These are phyloP conservation scores for Ophiosphaerella herpotricha DNA, from an alignment of 2,329 filamentous ascomycete species.

Conservation along the genomic window DNA sequence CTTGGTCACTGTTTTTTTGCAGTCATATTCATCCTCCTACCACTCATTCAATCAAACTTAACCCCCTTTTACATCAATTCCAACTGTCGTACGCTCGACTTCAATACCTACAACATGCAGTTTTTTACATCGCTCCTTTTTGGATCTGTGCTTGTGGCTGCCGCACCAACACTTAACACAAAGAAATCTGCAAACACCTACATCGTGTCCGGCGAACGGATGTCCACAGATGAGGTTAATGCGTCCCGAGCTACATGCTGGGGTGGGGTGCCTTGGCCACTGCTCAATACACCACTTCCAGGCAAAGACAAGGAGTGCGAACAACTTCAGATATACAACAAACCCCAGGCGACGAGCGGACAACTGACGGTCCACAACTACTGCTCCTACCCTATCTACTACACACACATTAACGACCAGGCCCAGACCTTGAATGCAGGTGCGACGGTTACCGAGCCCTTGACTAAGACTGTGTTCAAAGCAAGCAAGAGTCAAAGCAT, in stretches of 20 bases:
- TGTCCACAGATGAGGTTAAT: too few relatives aligned
- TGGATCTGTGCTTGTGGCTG: neutral
- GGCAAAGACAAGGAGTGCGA: constrained; percentile 5
- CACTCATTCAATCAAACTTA: neutral
- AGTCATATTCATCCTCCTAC: neutral
- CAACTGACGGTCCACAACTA: constrained; percentile 23
- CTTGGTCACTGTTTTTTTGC: neutral
- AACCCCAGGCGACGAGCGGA: constrained; percentile 8
- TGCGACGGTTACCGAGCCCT: constrained; percentile 6
- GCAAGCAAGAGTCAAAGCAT: constrained; percentile 15
- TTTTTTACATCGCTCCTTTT: neutral
- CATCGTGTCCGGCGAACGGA: too few relatives aligned
- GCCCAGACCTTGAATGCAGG: constrained; percentile 6
- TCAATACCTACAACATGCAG: constrained; percentile 1
- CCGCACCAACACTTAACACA: neutral
- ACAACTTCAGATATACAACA: constrained; percentile 18
- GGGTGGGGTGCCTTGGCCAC: constrained; percentile 14
- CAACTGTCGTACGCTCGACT: neutral
- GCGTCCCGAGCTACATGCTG: constrained; percentile 1
- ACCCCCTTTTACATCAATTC: neutral
- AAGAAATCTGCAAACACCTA: too few relatives aligned
- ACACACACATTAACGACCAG: constrained; percentile 12
- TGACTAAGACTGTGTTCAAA: constrained; percentile 17
- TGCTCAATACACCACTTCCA: constrained; percentile 14
- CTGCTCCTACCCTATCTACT: constrained; percentile 21